phyloP scores from a whole-genome alignment of 2,329 filamentous ascomycete genomes.

The Beauveria asiatica region DNA sequence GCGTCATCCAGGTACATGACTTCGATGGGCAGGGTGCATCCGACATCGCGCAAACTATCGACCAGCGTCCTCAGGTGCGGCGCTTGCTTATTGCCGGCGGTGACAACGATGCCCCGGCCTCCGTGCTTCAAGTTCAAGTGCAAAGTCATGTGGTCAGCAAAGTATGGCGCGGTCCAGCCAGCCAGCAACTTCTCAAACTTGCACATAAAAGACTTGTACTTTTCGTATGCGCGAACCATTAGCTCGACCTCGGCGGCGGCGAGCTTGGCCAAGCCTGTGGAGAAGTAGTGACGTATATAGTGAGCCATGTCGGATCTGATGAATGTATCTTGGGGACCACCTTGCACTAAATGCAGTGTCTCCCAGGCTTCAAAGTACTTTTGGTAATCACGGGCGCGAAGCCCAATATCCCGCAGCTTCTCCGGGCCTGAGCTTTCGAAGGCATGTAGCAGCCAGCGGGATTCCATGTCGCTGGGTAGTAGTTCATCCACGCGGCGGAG shows the following conservation, averaged over 20 bases:
- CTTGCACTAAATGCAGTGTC: background rate
- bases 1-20: conserved; percentile 1
- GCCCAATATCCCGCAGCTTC: conserved; percentile 3
- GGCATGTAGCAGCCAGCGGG: background rate
- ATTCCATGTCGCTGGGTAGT: background rate
- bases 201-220: background rate
- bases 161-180: conserved; percentile 1
- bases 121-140: conserved; percentile 2
- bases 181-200: conserved; percentile 1
- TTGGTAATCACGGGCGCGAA: conserved; percentile 1
- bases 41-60: background rate
- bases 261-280: background rate
- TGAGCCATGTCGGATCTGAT: background rate
- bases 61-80: background rate
- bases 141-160: conserved; percentile 2
- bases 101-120: conserved; percentile 1
- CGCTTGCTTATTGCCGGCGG: background rate
- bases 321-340: background rate
- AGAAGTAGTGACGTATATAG: background rate
- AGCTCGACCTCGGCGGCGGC: background rate
- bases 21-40: conserved; percentile 4
- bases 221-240: background rate
- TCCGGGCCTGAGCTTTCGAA: background rate
- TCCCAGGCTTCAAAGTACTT: background rate
- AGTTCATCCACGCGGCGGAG: background rate